A percentile compares a stretch with the other conserved stretches of the same genome.
phyloP scores from a whole-genome alignment of 805 yeast genomes.

The Yamadazyma olivae region DNA sequence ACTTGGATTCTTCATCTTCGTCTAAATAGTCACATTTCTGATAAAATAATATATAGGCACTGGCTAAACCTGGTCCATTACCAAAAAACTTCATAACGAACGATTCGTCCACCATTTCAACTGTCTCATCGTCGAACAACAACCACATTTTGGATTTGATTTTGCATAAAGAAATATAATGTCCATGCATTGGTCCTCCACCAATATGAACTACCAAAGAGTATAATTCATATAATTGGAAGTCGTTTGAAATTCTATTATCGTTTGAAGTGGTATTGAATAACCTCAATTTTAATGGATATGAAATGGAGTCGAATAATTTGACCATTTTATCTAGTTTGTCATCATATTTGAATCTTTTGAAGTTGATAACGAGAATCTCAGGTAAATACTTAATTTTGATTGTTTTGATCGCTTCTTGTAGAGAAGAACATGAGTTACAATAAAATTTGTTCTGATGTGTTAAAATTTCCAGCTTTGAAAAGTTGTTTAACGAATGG shows the following conservation, averaged over 20 bases:
- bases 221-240: slow-evolving; percentile 66
- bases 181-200: slow-evolving; percentile 98
- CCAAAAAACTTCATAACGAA: slow-evolving; percentile 87
- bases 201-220: slow-evolving; percentile 94
- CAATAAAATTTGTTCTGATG: slow-evolving; percentile 92
- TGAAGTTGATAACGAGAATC: slow-evolving; percentile 77
- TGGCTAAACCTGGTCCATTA: slow-evolving; percentile 80
- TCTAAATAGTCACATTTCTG: slow-evolving; percentile 46
- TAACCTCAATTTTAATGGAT: slow-evolving; percentile 69
- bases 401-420: slow-evolving; percentile 91
- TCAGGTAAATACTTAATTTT: slow-evolving; percentile 76
- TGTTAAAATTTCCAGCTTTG: slow-evolving; percentile 79
- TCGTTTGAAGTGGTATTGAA: slow-evolving; percentile 56
- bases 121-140: slow-evolving; percentile 92
- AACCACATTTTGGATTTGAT: slow-evolving; percentile 82
- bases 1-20: slow-evolving; percentile 27
- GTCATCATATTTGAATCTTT: slow-evolving; percentile 90
- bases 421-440: slow-evolving; percentile 83
- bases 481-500: slow-evolving; percentile 77
- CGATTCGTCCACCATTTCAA: slow-evolving; percentile 79
- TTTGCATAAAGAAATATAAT: slow-evolving; percentile 84
- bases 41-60: slow-evolving; percentile 89
- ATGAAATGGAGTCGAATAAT: slow-evolving; percentile 78
- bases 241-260: slow-evolving; percentile 24
- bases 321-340: slow-evolving; percentile 77